Base-by-base conservation (phyloP, 2,329 filamentous ascomycete genomes). In the Aureobasidium melanogenum region DNA sequence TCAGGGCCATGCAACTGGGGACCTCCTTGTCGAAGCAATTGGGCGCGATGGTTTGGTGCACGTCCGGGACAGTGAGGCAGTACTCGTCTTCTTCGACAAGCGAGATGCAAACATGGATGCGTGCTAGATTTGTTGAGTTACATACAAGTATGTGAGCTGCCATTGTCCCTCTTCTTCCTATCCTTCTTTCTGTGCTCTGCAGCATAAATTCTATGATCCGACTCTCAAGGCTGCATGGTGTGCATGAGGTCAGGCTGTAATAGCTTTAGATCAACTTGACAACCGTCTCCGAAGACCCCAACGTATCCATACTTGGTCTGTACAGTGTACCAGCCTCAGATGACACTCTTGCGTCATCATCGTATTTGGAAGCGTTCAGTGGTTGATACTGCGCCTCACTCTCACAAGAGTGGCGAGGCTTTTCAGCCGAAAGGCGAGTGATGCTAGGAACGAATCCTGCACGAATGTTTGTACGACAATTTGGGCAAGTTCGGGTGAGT, bases 31-130 rank as follows among this genome's bases (percentile, higher is more conserved):
- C 10, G 67, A 69, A 19, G 30, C 56, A 28, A 63, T 69, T 1
- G 64, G 62, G 15, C 22, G 15, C 9, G 66, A 67, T 22, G 64
- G 64, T 3, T 19, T 66, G 39, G 67, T 69, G 5, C 60, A 39
- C 0, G 65, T 69, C 1, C 63, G 69, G 52, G 69, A 67, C 1
- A 70, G 68, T 44, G 69, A 70, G 56, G 68, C 69, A 5, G 67
- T 70, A 12, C 63, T 70, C 12, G 62, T 70, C 1, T 69, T 67
- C 55, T 69, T 68, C 47, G 64, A 67, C 22, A 56, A 65, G 17
- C 26, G 50, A 8, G 50, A 54, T 30, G 24, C 36, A 1, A 41
- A 30, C 10, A 30, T 54, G 36, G 24, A 30, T 54, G 50, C 50
- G 8, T 54, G 50, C 36, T 54, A 26, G 47, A 26, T 51, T 30